Base-by-base conservation (phyloP, 1,284 basidiomycete genomes). In the Microstroma glucosiphilum region DNA sequence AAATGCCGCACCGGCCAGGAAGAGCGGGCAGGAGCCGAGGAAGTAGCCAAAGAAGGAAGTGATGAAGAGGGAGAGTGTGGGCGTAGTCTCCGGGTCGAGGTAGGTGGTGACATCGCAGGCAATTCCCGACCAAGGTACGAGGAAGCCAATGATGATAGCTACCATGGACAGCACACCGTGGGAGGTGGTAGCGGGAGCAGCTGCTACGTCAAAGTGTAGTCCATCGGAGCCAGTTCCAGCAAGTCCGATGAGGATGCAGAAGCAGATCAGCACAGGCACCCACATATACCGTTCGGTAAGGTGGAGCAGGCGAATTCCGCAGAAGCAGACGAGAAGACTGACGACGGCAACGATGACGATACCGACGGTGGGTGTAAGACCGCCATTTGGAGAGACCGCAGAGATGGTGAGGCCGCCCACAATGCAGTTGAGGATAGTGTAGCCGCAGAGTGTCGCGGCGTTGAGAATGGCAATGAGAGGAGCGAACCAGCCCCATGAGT, bases 281-380 rank as follows among this genome's bases (percentile, higher is more conserved):
- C 89, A 92, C 3, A 88, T 83, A 64, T 85, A 86, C 13, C 85
- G 82, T 67, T 88, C 86, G 71, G 85, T 87, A 60, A 82, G 70
- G 70, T 86, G 85, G n/a, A 92, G 82, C 11, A 91, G 84, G 56
- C 82, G 85, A 75, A 87, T 87, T 0, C 90, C 90, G 74, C 86
- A 89, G 77, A 92, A 92, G 11, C 88, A 89, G 21, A 92, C 81
- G 13, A 90, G 75, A 25, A 96, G 83, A 2, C 89, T 88, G 54
- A 94, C 83, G 37, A 89, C 69, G 0, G 86, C 84, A 26, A 94
- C 88, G 56, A 96, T 86, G 26, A 92, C 88, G 62, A 96, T 96
- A 0, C 92, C 92, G 15, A 94, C 88, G 48, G 77, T 79, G 21
- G 81, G 75, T 1, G 80, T 79, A 9, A 82, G 73, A 40, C 60